These are phyloP conservation scores for Beauveria scarabaeidicola DNA, from an alignment of 2,329 filamentous ascomycete genomes.

Conservation along the genomic window DNA sequence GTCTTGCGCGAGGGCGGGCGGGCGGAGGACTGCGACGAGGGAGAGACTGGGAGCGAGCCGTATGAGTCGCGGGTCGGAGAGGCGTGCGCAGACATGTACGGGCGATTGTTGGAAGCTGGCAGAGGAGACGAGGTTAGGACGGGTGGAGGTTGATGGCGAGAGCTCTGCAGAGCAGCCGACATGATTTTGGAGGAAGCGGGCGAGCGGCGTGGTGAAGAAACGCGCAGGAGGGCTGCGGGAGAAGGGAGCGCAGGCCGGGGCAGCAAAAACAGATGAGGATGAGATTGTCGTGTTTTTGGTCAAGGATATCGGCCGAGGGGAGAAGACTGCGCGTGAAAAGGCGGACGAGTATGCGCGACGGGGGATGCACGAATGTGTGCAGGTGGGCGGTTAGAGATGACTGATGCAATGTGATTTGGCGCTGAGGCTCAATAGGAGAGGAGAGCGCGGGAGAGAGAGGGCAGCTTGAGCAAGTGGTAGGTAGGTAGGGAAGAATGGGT, in stretches of 20 bases:
- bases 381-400: slow-evolving; percentile 11
- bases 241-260: neutral
- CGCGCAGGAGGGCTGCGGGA: neutral
- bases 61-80: slow-evolving; percentile 48
- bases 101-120: slow-evolving; percentile 38
- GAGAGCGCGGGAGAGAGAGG: neutral
- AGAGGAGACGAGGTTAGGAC: slow-evolving; percentile 41
- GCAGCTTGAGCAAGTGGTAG: neutral
- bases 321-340: neutral
- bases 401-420: slow-evolving; percentile 10
- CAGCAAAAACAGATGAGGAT: neutral
- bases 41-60: slow-evolving; percentile 33
- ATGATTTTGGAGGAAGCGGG: slow-evolving; percentile 36
- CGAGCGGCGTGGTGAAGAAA: neutral
- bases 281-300: neutral
- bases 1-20: slow-evolving; percentile 44
- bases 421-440: slow-evolving; percentile 12
- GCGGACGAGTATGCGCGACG: slow-evolving; percentile 3
- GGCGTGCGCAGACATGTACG: slow-evolving; percentile 43
- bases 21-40: slow-evolving; percentile 28
- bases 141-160: slow-evolving; percentile 46
- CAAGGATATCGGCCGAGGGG: neutral
- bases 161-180: slow-evolving; percentile 55
- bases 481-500: neutral
- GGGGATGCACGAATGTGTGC: slow-evolving; percentile 6